These are phyloP conservation scores for Lasiodiplodia theobromae DNA, from an alignment of 2,329 filamentous ascomycete genomes.

Conservation along the genomic window DNA sequence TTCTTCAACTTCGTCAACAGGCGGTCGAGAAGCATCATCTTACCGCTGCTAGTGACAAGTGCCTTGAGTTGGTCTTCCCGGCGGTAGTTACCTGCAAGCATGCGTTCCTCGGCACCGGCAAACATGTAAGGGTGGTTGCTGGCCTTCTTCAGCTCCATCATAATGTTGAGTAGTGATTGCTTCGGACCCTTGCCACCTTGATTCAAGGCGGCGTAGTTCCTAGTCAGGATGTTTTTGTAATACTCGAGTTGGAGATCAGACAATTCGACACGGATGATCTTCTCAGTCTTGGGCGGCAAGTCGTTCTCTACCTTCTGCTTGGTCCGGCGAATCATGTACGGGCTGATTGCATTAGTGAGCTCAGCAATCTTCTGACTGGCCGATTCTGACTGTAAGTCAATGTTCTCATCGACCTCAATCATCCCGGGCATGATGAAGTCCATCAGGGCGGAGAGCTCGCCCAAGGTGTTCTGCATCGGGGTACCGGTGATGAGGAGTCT, in stretches of 20 bases:
- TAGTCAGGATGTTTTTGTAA: conserved; percentile 97
- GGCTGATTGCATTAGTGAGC: conserved; percentile 85
- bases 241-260: conserved; percentile 97
- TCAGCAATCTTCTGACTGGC: conserved; percentile 87
- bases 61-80: conserved; percentile 92
- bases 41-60: conserved; percentile 95
- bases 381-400: conserved; percentile 81
- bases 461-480: conserved; percentile 95
- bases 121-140: conserved; percentile 99
- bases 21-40: conserved; percentile 98
- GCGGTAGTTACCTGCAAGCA: conserved; percentile 78
- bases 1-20: conserved; percentile 92
- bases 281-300: conserved; percentile 94
- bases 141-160: conserved; percentile 99
- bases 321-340: conserved; percentile 92
- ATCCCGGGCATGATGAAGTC: conserved; percentile 98
- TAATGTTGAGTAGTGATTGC: conserved; percentile 94
- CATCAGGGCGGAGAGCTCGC: conserved; percentile 88
- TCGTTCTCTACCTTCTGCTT: conserved; percentile 98
- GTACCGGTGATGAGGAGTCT: conserved; percentile 95
- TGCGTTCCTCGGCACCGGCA: conserved; percentile 87
- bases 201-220: conserved; percentile 93
- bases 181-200: conserved; percentile 90
- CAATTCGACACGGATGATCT: conserved; percentile 97
- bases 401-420: conserved; percentile 87